Evolutionary conservation across 208 protist species (phyloP), one percentile per base, ranked within the genome.

Genomic region (Leptomonas seymouri): DNA sequence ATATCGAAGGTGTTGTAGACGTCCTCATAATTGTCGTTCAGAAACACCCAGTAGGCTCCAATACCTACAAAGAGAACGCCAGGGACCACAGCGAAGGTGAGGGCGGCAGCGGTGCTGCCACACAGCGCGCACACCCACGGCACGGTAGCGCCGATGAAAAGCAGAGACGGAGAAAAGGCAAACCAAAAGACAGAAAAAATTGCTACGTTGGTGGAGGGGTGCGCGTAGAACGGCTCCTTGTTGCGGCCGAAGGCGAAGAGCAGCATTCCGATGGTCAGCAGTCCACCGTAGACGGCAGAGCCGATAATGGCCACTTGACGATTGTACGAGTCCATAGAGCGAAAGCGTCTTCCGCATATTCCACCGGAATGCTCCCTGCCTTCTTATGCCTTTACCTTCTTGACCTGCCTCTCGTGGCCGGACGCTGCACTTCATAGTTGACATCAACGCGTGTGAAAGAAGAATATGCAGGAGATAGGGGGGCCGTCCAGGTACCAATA

Each of bases 261-360:
- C 14, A 87, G 30, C 54, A 84, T 73, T 31, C 80, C 85, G 25
- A 41, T 59, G 23, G 80, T 34, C 0, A 90, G 64, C 6, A 87
- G 25, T 9, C 49, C 54, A 54, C 84, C 82, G 55, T 93, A 84
- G 31, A 87, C 36, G 18, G 76, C 67, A 42, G 74, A 82, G 56
- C 85, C 59, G 30, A 74, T 77, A 42, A 93, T 78, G 50, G 82
- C 84, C n/a, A 89, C 62, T 57, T 82, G 87, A 18, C 77, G 68
- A 8, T 51, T 25, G n/a, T 56, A 71, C 34, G 53, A 57, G 7
- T 72, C 42, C 78, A 81, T 84, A 3, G 9, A 23, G 30, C 25
- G 54, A n/a, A n/a, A 51, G 44, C 34, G 9, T 3, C 34, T 9
- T 39, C 34, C 34, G 7, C 44, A 21, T 4, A 21, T 48, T 48